Conservation (phyloP, 371 early-diverging fungal species). For the Mortierella sp. region DNA sequence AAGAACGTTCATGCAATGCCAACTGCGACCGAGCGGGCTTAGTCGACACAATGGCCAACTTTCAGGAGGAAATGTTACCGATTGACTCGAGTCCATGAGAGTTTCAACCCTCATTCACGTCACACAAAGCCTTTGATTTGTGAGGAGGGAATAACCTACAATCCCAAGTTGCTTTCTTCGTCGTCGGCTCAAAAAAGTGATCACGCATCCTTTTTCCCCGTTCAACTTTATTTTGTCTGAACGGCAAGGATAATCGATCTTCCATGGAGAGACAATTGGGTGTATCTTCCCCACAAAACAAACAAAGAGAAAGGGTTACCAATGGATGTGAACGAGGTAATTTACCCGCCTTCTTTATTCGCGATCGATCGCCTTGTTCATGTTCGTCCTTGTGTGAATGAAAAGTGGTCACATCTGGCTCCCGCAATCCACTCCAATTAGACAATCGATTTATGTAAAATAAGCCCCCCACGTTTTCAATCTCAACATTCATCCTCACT, state of each 20-base stretch:
- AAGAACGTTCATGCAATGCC: not conserved
- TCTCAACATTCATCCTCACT: not conserved
- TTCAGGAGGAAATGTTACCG: not conserved
- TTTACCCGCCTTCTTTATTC: not conserved
- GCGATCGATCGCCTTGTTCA: not conserved
- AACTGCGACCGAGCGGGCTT: not conserved
- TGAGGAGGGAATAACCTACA: no score
- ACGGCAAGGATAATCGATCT: not conserved
- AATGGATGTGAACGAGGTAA: not conserved
- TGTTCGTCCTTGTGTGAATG: not conserved
- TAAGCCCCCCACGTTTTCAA: not conserved
- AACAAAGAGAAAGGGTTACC: not conserved
- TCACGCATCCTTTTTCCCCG: not conserved
- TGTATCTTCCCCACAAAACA: not conserved
- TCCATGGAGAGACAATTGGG: not conserved
- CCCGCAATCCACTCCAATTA: not conserved
- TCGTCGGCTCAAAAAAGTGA: not conserved
- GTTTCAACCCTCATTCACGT: not conserved
- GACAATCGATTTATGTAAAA: not conserved
- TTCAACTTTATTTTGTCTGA: not conserved
- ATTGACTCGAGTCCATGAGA: not conserved
- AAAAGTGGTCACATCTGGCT: no score
- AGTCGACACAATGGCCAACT: not conserved
- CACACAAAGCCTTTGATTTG: not conserved
- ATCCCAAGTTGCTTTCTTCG: no score